Percentiles rank a stretch among this genome's conserved stretches.
Evolutionary conservation across 352 stramenopile species (phyloP).

Genomic region (Phytophthora chlamydospora): DNA sequence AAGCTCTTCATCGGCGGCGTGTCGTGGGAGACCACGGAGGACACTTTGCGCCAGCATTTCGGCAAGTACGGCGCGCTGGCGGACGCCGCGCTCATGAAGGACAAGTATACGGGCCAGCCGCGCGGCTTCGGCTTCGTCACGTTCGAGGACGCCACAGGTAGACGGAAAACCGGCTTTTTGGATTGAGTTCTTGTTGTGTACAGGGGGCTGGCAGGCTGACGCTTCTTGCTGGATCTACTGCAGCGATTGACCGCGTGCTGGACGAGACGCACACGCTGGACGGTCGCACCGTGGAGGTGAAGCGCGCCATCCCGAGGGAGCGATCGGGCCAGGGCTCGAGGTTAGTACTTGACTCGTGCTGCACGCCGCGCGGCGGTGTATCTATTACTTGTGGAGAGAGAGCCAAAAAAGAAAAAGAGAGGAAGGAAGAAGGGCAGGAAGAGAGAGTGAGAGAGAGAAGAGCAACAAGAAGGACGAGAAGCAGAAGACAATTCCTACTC

Average conservation of each 20-base stretch:
- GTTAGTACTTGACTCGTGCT: conserved; percentile 59
- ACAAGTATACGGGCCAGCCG: conserved; percentile 93
- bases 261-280: conserved; percentile 91
- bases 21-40: conserved; percentile 94
- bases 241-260: conserved; percentile 84
- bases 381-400: conserved; percentile 29
- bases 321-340: conserved; percentile 69
- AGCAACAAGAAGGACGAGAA: conserved; percentile 32
- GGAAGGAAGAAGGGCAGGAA: conserved; percentile 36
- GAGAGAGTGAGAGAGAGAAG: conserved; percentile 34
- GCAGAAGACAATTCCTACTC: conserved; percentile 40
- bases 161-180: conserved; percentile 2
- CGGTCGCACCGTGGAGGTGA: conserved; percentile 92
- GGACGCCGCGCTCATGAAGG: conserved; percentile 92
- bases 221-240: conserved; percentile 14
- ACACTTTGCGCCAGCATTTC: conserved; percentile 89
- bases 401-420: conserved; percentile 18
- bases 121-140: conserved; percentile 94
- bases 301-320: conserved; percentile 90
- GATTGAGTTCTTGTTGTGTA: conserved; percentile 10
- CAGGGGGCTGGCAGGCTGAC: conserved; percentile 25
- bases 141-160: conserved; percentile 91
- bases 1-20: conserved; percentile 94
- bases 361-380: conserved; percentile 30
- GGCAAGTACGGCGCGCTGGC: conserved; percentile 88